Percentiles rank a stretch among this genome's conserved stretches.
These are phyloP conservation scores for Chaetomiaceae sp. DNA, from an alignment of 2,329 filamentous ascomycete species.

Conservation along the genomic window DNA sequence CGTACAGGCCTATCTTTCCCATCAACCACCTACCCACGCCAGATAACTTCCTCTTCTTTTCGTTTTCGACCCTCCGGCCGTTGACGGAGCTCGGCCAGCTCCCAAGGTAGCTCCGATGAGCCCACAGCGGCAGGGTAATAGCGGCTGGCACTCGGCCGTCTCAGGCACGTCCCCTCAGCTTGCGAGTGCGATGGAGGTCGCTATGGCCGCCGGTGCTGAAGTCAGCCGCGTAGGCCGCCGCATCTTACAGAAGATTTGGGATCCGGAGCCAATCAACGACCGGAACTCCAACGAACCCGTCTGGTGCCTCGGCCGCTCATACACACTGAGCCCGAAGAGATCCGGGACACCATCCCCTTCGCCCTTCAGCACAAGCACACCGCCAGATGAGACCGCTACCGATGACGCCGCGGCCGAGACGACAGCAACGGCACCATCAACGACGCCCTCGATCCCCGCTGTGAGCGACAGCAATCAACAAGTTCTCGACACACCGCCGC, in stretches of 20 bases:
- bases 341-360: conserved; percentile 21
- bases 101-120: conserved; percentile 18
- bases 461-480: conserved; percentile 6
- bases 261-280: conserved; percentile 82
- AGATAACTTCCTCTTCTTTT: not conserved
- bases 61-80: not conserved
- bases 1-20: not conserved
- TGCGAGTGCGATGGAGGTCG: conserved; percentile 31
- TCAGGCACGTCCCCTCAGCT: conserved; percentile 25
- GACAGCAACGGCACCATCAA: not conserved
- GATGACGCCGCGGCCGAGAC: conserved; percentile 1
- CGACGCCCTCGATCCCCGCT: not conserved
- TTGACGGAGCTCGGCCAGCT: not conserved
- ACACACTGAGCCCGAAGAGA: conserved; percentile 37
- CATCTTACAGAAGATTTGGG: conserved; percentile 88
- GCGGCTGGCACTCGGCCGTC: conserved; percentile 25
- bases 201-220: conserved; percentile 36
- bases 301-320: conserved; percentile 69
- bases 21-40: not conserved
- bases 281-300: conserved; percentile 61
- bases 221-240: conserved; percentile 72
- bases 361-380: conserved; percentile 17
- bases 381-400: conserved; percentile 18
- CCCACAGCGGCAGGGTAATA: conserved; percentile 18
- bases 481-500: conserved; percentile 42